A percentile compares a stretch with the other conserved stretches of the same genome.
These are phyloP conservation scores for Pseudozyma thailandica DNA, from an alignment of 1,284 basidiomycete species.

Conservation along the genomic window DNA sequence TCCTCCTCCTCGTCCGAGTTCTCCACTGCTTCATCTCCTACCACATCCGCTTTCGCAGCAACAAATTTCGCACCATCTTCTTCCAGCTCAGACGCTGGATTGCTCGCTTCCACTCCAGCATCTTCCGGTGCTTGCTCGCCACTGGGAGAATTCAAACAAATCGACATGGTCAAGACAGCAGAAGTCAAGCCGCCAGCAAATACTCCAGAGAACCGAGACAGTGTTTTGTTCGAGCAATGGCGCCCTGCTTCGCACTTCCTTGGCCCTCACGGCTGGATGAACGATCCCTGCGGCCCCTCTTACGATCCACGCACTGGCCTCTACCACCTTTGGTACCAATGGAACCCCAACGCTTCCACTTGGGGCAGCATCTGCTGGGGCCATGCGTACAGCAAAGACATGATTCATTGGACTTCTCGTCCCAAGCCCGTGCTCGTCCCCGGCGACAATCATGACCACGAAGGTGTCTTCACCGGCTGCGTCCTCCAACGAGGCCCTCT, in stretches of 20 bases:
- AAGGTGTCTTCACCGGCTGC: conserved; percentile 57
- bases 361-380: conserved; percentile 61
- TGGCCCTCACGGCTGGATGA: conserved; percentile 59
- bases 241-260: conserved; percentile 51
- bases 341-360: conserved; percentile 50
- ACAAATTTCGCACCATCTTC: conserved; percentile 8
- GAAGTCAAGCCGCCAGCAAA: background rate
- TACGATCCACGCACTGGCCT: conserved; percentile 44
- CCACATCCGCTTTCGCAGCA: conserved; percentile 11
- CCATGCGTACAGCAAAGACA: conserved; percentile 45
- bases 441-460: conserved; percentile 39
- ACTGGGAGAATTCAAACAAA: conserved; percentile 13
- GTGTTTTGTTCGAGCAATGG: conserved; percentile 38
- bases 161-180: conserved; percentile 18
- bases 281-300: conserved; percentile 54
- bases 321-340: conserved; percentile 57
- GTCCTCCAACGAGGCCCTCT: conserved; percentile 44
- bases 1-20: conserved; percentile 9
- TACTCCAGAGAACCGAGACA: background rate
- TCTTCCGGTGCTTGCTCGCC: conserved; percentile 25
- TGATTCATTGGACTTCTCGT: conserved; percentile 53
- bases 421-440: conserved; percentile 35
- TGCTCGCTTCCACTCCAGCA: conserved; percentile 17
- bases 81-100: conserved; percentile 6
- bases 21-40: conserved; percentile 13